phyloP scores from a whole-genome alignment of 164 flowering plant genomes.

The Houttuynia cordata region DNA sequence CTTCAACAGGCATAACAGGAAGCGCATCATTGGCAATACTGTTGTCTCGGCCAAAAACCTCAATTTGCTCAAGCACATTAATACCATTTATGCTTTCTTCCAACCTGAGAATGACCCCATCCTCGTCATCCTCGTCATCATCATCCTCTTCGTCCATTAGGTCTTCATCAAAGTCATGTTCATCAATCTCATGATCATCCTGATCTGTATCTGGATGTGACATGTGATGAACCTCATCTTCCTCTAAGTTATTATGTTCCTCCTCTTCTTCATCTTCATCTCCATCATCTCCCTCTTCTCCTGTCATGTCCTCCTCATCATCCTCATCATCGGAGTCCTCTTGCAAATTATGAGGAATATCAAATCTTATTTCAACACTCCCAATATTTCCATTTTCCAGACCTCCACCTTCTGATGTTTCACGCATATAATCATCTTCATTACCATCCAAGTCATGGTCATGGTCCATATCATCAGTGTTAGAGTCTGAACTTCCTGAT shows the following conservation, averaged over 20 bases:
- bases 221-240: constrained; percentile 69
- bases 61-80: constrained; percentile 92
- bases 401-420: constrained; percentile 47
- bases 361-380: constrained; percentile 54
- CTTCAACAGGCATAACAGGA: constrained; percentile 96
- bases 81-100: constrained; percentile 93
- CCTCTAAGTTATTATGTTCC: constrained; percentile 71
- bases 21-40: constrained; percentile 66
- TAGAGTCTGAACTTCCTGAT: constrained; percentile 75
- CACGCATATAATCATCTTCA: constrained; percentile 91
- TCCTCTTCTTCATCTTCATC: constrained; percentile 70
- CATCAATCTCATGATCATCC: constrained; percentile 95
- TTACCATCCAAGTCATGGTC: constrained; percentile 68
- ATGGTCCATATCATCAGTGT: constrained; percentile 91
- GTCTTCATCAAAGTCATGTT: constrained; percentile 95
- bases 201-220: constrained; percentile 90
- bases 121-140: constrained; percentile 92
- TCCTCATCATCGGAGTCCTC: constrained; percentile 65
- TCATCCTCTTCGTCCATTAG: constrained; percentile 94
- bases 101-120: constrained; percentile 76
- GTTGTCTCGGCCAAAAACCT: constrained; percentile 82
- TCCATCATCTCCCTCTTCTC: constrained; percentile 71
- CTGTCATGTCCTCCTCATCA: constrained; percentile 37
- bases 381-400: constrained; percentile 57
- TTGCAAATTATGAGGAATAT: constrained; percentile 51